A percentile compares a stretch with the other conserved stretches of the same genome.
Conservation (phyloP, 768 basidiomycete species). For the Trametes cubensis region DNA sequence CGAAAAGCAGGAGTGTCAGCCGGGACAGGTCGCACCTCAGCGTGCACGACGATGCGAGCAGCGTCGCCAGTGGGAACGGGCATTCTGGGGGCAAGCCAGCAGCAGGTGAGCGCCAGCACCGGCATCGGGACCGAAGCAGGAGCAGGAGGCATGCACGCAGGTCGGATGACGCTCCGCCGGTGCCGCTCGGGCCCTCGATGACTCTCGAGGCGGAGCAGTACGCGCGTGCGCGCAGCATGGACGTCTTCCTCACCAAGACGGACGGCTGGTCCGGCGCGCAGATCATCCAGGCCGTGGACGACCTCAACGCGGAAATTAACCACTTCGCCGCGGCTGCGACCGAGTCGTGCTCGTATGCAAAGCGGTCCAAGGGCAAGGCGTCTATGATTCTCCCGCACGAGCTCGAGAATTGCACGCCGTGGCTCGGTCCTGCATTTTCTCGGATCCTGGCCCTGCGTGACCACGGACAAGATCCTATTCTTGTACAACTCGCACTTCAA, state of each 20-base stretch:
- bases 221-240: conserved; percentile 59
- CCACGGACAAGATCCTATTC: conserved; percentile 73
- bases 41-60: conserved; percentile 11
- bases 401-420: conserved; percentile 54
- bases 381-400: conserved; percentile 13
- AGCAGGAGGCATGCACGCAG: conserved; percentile 24
- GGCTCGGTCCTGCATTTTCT: conserved; percentile 65
- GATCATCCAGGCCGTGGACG: conserved; percentile 76
- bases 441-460: conserved; percentile 64
- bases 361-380: conserved; percentile 25
- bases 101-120: conserved; percentile 12
- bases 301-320: conserved; percentile 80
- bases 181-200: conserved; percentile 23
- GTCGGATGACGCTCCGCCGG: conserved; percentile 30
- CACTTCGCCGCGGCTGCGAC: conserved; percentile 77
- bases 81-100: not conserved
- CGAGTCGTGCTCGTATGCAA: conserved; percentile 52
- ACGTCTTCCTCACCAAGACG: conserved; percentile 72
- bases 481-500: conserved; percentile 77
- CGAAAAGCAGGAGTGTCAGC: conserved; percentile 27
- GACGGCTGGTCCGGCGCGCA: conserved; percentile 78
- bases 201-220: conserved; percentile 51
- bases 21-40: conserved; percentile 15
- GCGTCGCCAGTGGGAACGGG: conserved; percentile 3
- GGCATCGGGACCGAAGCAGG: conserved; percentile 27